Percentiles rank a stretch among this genome's conserved stretches.
Conservation (phyloP, 1,284 basidiomycete species). For the Rhodotorula sp. region DNA sequence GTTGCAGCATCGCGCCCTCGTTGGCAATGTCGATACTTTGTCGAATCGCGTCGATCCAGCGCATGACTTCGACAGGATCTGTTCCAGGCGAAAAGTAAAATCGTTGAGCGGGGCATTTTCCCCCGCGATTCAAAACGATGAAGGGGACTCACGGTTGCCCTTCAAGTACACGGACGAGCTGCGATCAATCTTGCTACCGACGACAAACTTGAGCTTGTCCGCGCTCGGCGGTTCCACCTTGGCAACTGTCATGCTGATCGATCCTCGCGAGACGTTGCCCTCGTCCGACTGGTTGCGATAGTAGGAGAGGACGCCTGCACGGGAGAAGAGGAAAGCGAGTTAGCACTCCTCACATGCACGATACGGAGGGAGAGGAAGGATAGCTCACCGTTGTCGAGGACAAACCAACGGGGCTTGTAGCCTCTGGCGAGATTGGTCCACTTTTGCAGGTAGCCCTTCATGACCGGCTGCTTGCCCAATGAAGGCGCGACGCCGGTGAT, state of each 20-base stretch:
- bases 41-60: constrained; percentile 77
- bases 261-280: constrained; percentile 77
- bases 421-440: constrained; percentile 88
- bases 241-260: constrained; percentile 82
- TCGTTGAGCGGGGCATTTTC: background rate
- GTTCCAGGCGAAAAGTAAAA: background rate
- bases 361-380: background rate
- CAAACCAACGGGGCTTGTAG: constrained; percentile 92
- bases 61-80: constrained; percentile 76
- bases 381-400: constrained; percentile 75
- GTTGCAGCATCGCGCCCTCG: constrained; percentile 18
- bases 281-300: constrained; percentile 93
- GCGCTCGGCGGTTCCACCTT: constrained; percentile 47
- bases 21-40: constrained; percentile 67
- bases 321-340: background rate
- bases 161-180: constrained; percentile 72
- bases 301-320: constrained; percentile 50
- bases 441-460: constrained; percentile 81
- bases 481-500: background rate
- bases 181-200: constrained; percentile 58
- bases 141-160: constrained; percentile 59
- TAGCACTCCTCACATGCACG: constrained; percentile 8
- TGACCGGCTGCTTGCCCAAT: constrained; percentile 56
- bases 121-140: background rate
- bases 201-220: constrained; percentile 76